Conservation (phyloP, 768 basidiomycete genomes). For the Chiua virens region DNA sequence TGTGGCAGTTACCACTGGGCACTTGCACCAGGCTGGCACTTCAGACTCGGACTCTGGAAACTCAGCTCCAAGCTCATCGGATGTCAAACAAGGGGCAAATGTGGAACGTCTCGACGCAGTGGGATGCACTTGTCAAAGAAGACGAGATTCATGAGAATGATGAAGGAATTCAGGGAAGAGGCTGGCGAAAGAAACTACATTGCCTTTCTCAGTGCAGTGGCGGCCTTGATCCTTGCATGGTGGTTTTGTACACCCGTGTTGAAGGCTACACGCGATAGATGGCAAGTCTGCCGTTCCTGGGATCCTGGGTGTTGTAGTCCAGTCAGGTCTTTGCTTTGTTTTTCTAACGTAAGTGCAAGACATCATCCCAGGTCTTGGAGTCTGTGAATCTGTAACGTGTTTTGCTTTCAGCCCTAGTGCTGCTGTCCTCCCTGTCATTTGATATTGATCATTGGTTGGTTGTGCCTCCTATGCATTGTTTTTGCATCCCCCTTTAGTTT, state of each 20-base stretch:
- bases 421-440: slow-evolving; percentile 51
- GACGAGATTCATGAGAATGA: slow-evolving; percentile 14
- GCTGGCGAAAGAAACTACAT: slow-evolving; percentile 31
- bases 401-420: slow-evolving; percentile 57
- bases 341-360: slow-evolving; percentile 59
- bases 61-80: slow-evolving; percentile 14
- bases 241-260: slow-evolving; percentile 78
- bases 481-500: slow-evolving; percentile 90
- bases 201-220: slow-evolving; percentile 50
- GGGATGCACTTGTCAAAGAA: background rate
- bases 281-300: slow-evolving; percentile 42
- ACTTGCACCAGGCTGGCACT: too few species aligned
- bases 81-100: slow-evolving; percentile 18
- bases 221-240: slow-evolving; percentile 73
- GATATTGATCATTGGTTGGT: slow-evolving; percentile 70
- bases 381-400: background rate
- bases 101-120: slow-evolving; percentile 15
- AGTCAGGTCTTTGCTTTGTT: slow-evolving; percentile 83
- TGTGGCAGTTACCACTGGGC: too few species aligned
- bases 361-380: background rate
- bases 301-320: slow-evolving; percentile 53
- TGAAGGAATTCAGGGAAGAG: background rate
- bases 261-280: slow-evolving; percentile 69
- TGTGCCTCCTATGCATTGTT: slow-evolving; percentile 71
- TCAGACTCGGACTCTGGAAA: too few species aligned